phyloP scores from a whole-genome alignment of 345 rosid species.

The Bruguiera parviflora region DNA sequence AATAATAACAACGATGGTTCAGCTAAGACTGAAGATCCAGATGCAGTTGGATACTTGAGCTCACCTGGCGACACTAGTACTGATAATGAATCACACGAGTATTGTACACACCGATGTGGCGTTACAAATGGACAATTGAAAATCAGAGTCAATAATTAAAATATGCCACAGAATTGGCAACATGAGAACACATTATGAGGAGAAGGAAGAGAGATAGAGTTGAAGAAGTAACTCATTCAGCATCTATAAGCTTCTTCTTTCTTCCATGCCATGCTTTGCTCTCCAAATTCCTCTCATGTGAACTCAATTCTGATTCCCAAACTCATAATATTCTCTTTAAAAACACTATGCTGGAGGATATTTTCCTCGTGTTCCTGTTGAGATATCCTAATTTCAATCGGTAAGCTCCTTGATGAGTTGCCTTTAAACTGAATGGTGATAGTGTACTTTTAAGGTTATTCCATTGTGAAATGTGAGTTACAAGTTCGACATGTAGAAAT shows the following conservation, averaged over 20 bases:
- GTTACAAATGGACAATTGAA: neutral
- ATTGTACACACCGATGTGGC: neutral
- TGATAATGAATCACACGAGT: conserved; percentile 15
- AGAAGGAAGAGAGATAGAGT: neutral
- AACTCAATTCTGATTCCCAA: no score
- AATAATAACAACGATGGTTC: neutral
- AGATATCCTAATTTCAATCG: neutral
- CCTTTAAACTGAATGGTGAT: no score
- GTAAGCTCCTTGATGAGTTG: neutral
- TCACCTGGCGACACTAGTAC: conserved; percentile 65
- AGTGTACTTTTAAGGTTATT: no score
- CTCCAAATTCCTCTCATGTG: neutral
- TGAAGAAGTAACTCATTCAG: neutral
- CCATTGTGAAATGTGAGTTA: no score
- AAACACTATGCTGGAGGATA: neutral
- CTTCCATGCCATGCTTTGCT: neutral
- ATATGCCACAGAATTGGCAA: neutral
- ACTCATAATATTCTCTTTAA: neutral
- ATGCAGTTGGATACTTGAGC: conserved; percentile 81
- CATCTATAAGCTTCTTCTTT: neutral
- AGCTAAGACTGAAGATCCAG: conserved; percentile 50
- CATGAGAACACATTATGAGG: neutral
- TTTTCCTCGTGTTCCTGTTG: neutral
- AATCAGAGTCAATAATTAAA: neutral
- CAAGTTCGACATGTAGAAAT: neutral